Evolutionary conservation across 495 filamentous ascomycete species (phyloP), one percentile per base, ranked within the genome.

Genomic region (Neurospora sp.): DNA sequence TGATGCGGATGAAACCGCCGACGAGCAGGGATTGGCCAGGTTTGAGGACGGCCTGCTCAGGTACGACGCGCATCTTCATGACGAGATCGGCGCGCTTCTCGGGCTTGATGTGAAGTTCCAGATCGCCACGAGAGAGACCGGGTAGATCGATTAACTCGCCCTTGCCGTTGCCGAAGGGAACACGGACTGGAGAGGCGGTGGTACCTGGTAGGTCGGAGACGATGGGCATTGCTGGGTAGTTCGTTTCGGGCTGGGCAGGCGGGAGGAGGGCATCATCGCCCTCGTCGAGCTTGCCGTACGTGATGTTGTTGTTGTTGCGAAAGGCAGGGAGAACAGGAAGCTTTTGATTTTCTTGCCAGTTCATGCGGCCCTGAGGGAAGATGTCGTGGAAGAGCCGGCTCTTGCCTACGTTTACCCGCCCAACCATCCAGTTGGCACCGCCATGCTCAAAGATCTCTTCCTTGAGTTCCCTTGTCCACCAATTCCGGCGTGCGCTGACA

Each of bases 381-480:
- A 96, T 90, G 10, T 85, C 86, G 77, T 94, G 89, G 71, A 98
- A 93, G 34, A 99, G 90, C 74, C 90, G 91, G 78, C 94, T 97
- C 81, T 99, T 99, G 17, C 96, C 96, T 36, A 98, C 96, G 78
- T 99, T 99, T 70, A 91, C 93, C 77, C 94, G 97, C n/a, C 96
- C 96, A 34, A 98, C 93, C 85, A 99, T 90, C 96, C 96, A 99
- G n/a, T 92, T 88, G 6, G 91, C 96, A 4, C 95, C 94, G 10
- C 91, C 93, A 45, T 93, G 89, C 40, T 89, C 83, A 82, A 86
- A 91, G 69, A 97, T 93, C 37, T 93, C 89, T 77, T 97, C 92
- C 80, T 94, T 97, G 74, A 97, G 82, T 45, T 91, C 84, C 76
- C 88, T 92, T 0, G 92, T 97, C 94, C 94, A 96, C 94, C 94